phyloP scores from a whole-genome alignment of 2,329 filamentous ascomycete genomes.

The Calonectria pteridis region DNA sequence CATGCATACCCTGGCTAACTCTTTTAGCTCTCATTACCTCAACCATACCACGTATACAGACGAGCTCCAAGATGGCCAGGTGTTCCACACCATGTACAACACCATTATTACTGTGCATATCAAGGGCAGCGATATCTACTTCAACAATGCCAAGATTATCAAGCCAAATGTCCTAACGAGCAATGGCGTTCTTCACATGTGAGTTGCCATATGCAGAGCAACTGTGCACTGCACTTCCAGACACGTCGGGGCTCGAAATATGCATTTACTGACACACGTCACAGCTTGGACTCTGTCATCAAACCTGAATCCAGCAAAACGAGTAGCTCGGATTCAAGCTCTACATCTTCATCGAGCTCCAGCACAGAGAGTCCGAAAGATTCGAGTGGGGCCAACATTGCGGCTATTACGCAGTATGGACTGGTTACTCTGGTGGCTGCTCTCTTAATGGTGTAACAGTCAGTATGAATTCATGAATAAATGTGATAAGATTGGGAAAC shows the following conservation, averaged over 20 bases:
- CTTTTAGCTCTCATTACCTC: constrained; percentile 32
- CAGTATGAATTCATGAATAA: background rate
- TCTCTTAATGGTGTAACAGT: constrained; percentile 15
- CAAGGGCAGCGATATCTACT: constrained; percentile 33
- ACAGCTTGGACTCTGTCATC: constrained; percentile 21
- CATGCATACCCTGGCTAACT: background rate
- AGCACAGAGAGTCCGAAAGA: background rate
- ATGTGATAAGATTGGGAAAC: background rate
- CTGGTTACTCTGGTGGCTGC: constrained; percentile 11
- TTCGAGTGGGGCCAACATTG: constrained; percentile 1
- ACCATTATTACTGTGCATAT: constrained; percentile 29
- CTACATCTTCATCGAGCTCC: constrained; percentile 7
- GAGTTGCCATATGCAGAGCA: background rate
- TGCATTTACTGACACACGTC: background rate
- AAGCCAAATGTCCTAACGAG: constrained; percentile 37
- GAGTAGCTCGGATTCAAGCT: background rate
- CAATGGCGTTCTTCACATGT: constrained; percentile 40
- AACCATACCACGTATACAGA: constrained; percentile 37
- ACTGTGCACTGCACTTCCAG: too few species aligned
- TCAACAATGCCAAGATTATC: constrained; percentile 41
- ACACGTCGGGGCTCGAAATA: background rate
- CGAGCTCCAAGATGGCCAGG: constrained; percentile 30
- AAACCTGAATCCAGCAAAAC: constrained; percentile 13
- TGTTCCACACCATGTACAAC: constrained; percentile 32
- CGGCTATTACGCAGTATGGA: background rate